A percentile compares a stretch with the other conserved stretches of the same genome.
These are phyloP conservation scores for Naganishia friedmannii DNA, from an alignment of 768 basidiomycete genomes.

Conservation along the genomic window DNA sequence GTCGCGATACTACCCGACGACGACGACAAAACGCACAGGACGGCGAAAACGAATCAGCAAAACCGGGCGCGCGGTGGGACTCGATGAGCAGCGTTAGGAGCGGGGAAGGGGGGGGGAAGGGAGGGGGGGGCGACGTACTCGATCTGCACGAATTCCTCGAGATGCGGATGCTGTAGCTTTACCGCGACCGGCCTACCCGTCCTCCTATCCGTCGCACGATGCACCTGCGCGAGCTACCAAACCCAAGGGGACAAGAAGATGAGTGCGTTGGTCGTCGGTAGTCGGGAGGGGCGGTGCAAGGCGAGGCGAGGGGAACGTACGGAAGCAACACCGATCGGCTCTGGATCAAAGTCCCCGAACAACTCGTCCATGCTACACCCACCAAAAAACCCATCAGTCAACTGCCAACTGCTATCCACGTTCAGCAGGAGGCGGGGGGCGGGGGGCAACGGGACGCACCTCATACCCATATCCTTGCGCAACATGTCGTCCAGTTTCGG, in stretches of 20 bases:
- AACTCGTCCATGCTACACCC: constrained; percentile 65
- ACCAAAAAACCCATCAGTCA: background rate
- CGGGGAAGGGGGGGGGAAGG: background rate
- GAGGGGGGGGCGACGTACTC: constrained; percentile 62
- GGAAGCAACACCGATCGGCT: constrained; percentile 91
- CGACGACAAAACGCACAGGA: background rate
- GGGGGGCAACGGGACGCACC: constrained; percentile 13
- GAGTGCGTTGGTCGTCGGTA: too few species aligned
- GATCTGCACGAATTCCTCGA: constrained; percentile 85
- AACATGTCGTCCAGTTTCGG: constrained; percentile 74
- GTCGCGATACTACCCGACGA: constrained; percentile 49
- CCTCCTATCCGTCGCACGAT: constrained; percentile 69
- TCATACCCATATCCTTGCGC: constrained; percentile 65
- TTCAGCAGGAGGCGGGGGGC: too few species aligned
- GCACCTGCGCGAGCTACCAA: constrained; percentile 83
- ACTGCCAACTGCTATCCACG: too few species aligned
- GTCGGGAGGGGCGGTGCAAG: too few species aligned
- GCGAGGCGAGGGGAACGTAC: constrained; percentile 54
- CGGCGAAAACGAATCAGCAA: background rate
- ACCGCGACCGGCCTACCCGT: constrained; percentile 79
- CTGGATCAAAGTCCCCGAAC: constrained; percentile 79
- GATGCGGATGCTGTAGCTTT: constrained; percentile 76
- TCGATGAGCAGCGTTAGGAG: too few species aligned
- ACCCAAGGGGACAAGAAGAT: too few species aligned
- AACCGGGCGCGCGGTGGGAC: too few species aligned